These are phyloP conservation scores for Hanseniaspora thailandica DNA, from an alignment of 805 yeast species.

Conservation along the genomic window DNA sequence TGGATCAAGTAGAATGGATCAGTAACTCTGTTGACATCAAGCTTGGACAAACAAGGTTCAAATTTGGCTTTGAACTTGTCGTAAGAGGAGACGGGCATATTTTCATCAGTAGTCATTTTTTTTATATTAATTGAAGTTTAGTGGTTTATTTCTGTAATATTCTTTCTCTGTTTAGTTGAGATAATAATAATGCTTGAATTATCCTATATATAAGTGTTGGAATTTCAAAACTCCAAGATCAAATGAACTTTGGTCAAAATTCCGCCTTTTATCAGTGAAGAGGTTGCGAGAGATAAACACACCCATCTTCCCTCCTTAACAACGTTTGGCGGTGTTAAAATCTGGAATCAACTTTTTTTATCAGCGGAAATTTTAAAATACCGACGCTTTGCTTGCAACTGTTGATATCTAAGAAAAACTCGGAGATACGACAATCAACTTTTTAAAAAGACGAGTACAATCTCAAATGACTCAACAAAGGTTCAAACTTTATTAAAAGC, in stretches of 20 bases:
- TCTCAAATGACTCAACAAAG: too few species aligned
- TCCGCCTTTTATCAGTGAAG: not conserved
- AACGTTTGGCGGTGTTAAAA: not conserved
- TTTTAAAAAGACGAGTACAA: too few species aligned
- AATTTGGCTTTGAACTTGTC: constrained; percentile 6
- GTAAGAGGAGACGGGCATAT: not conserved
- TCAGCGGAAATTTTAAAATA: not conserved
- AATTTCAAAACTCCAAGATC: too few species aligned
- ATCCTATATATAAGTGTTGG: too few species aligned
- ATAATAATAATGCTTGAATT: too few species aligned
- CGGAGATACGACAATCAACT: too few species aligned
- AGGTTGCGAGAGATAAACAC: too few species aligned
- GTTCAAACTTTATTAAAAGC: too few species aligned
- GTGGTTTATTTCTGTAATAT: too few species aligned
- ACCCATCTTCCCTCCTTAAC: too few species aligned
- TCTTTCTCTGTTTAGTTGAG: not conserved
- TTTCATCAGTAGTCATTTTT: constrained; percentile 1
- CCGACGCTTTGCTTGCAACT: constrained; percentile 1
- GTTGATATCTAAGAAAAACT: too few species aligned
- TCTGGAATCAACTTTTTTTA: not conserved
- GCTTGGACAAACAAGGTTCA: not conserved
- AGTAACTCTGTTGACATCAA: constrained; percentile 4
- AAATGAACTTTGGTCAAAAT: too few species aligned
- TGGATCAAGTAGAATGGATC: constrained; percentile 15
- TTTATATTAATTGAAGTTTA: not conserved